A percentile compares a stretch with the other conserved stretches of the same genome.
These are phyloP conservation scores for Aureobasidium vineae DNA, from an alignment of 2,329 filamentous ascomycete species.

Conservation along the genomic window DNA sequence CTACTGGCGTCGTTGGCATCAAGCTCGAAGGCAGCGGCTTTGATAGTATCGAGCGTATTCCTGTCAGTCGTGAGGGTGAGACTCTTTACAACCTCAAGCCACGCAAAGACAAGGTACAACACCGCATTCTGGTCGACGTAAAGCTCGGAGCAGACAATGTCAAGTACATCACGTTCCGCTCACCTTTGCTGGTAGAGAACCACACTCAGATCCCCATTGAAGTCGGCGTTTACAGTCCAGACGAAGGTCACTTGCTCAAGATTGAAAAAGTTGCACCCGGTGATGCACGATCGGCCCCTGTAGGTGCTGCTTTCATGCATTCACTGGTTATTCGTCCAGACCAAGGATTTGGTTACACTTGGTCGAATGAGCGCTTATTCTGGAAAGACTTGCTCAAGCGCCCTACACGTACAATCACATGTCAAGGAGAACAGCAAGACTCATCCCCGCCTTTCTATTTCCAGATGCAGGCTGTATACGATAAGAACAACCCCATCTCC, in stretches of 20 bases:
- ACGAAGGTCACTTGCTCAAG: constrained; percentile 87
- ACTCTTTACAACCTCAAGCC: constrained; percentile 85
- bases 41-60: constrained; percentile 81
- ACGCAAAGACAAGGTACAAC: constrained; percentile 77
- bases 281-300: constrained; percentile 82
- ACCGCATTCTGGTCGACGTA: constrained; percentile 89
- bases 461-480: constrained; percentile 83
- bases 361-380: constrained; percentile 85
- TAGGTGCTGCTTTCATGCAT: constrained; percentile 89
- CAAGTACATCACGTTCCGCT: constrained; percentile 95
- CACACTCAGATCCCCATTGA: constrained; percentile 96
- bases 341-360: constrained; percentile 93
- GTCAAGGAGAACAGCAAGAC: constrained; percentile 79
- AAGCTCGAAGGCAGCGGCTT: constrained; percentile 92
- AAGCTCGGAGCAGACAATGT: constrained; percentile 91
- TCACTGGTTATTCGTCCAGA: constrained; percentile 85
- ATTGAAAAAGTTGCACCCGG: constrained; percentile 97
- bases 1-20: constrained; percentile 74
- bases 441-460: constrained; percentile 85
- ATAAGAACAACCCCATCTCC: constrained; percentile 78
- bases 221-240: constrained; percentile 81
- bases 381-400: constrained; percentile 88
- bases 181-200: constrained; percentile 89
- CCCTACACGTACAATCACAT: constrained; percentile 83
- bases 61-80: constrained; percentile 92